These are phyloP conservation scores for Agrocybe chaxingu DNA, from an alignment of 768 basidiomycete genomes.

Conservation along the genomic window DNA sequence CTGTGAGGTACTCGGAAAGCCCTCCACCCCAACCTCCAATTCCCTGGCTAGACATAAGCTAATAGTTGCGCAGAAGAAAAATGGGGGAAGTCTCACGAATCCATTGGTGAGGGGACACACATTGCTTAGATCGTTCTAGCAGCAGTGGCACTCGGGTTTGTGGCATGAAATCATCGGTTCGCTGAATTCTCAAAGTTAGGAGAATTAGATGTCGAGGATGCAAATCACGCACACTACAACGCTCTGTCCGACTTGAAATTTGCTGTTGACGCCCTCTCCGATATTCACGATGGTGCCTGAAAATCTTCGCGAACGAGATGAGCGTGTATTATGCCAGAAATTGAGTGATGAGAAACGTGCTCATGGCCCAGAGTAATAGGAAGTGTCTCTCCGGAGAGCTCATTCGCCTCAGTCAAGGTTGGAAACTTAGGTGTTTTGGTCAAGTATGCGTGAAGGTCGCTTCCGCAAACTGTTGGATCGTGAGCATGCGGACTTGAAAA, in stretches of 20 bases:
- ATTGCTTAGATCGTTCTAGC: slow-evolving; percentile 29
- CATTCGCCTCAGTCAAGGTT: slow-evolving; percentile 29
- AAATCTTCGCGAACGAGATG: slow-evolving; percentile 18
- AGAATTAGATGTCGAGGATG: not conserved
- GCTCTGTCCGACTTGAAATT: slow-evolving; percentile 30
- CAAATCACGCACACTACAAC: slow-evolving; percentile 26
- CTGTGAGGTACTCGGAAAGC: slow-evolving; percentile 37
- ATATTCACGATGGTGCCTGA: slow-evolving; percentile 32
- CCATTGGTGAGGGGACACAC: slow-evolving; percentile 30
- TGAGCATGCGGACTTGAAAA: not conserved
- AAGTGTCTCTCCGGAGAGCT: slow-evolving; percentile 33
- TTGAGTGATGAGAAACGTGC: slow-evolving; percentile 19
- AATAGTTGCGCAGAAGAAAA: not conserved
- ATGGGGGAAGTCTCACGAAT: slow-evolving; percentile 25
- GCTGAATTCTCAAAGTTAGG: slow-evolving; percentile 17
- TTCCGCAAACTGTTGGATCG: slow-evolving; percentile 35
- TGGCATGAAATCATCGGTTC: slow-evolving; percentile 41
- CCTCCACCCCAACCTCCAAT: slow-evolving; percentile 41
- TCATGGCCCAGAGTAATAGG: slow-evolving; percentile 47
- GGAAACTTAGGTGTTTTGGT: slow-evolving; percentile 24
- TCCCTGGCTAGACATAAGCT: slow-evolving; percentile 22
- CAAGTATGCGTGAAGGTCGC: slow-evolving; percentile 44
- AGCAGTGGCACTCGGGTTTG: slow-evolving; percentile 29
- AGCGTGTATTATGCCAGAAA: not conserved
- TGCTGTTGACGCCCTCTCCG: slow-evolving; percentile 29